Base-by-base conservation (phyloP, 2,329 filamentous ascomycete species). In the Blastomyces gilchristii region DNA sequence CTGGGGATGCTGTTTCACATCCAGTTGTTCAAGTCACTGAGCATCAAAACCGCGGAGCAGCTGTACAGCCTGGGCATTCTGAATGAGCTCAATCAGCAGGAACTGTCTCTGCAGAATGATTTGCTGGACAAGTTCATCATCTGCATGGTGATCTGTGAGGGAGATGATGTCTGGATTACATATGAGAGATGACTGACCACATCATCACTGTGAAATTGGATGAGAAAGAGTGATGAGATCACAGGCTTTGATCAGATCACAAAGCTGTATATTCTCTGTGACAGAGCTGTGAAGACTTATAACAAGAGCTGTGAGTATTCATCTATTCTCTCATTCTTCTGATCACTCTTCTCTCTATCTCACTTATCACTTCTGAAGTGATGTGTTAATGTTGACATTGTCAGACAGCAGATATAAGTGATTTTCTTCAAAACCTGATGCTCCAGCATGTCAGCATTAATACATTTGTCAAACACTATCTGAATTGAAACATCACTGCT, bases 121-220 rank as follows among this genome's bases (percentile, higher is more conserved):
- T 64, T 66, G 31, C 22, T 60, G 22, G 28, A 67, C 47, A 58
- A 47, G 60, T 67, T 66, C 60, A 12, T 67, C 25, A 66, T 67
- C 58, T 66, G 37, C 31, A 63, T 62, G 22, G 41, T 61, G 16
- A 66, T 80, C 66, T 45, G 67, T 58, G 52, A 61, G 68, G 3
- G 58, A 68, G 37, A 67, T 12, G 61, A 65, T 49, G 65, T 67
- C 16, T 7, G 12, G 2, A 43, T 58, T 25, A 5, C 22, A 14
- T 11, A 58, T 58, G 34, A 58, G 31, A 58, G 18, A 14, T 2
- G 5, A 5, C 11, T 43, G 22, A 58, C 1, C 39, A 58, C 31
- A 58, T 34, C 4, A 5, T 58, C 54, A 9, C 8, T 58, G 54
- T 22, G 8, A 34, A 16, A 18, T 58, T 5, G 6, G 12, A 58